A percentile compares a stretch with the other conserved stretches of the same genome.
Evolutionary conservation across 78 protist species (phyloP).

Genomic region (Guillardia theta): DNA sequence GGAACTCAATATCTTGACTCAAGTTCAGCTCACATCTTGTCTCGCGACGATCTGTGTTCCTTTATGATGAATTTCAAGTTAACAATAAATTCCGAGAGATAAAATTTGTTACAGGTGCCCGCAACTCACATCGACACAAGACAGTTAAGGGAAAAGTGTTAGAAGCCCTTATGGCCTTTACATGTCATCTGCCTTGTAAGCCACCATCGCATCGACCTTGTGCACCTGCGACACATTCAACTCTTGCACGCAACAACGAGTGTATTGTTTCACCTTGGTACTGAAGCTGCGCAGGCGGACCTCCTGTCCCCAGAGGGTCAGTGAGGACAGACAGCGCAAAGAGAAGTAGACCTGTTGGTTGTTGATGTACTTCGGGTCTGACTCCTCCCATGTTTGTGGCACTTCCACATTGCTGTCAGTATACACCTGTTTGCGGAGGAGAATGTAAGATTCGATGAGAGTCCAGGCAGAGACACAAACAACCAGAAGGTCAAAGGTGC

Average conservation of each 20-base stretch:
- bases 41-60: no score
- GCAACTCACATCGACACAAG: no score
- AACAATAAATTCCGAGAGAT: no score
- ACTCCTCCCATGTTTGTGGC: slow-evolving; percentile 90
- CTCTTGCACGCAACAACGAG: no score
- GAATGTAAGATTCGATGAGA: not conserved
- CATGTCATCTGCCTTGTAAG: slow-evolving; percentile 47
- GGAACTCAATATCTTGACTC: no score
- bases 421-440: slow-evolving; percentile 63
- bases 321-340: not conserved
- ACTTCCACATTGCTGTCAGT: slow-evolving; percentile 71
- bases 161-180: no score
- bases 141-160: no score
- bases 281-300: slow-evolving; percentile 90
- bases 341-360: slow-evolving; percentile 57
- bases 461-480: not conserved
- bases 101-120: no score
- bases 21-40: no score
- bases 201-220: slow-evolving; percentile 60
- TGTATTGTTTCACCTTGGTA: no score
- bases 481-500: slow-evolving; percentile 93
- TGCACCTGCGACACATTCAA: no score
- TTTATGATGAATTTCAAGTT: no score
- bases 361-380: slow-evolving; percentile 87
- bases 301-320: slow-evolving; percentile 59